A percentile compares a stretch with the other conserved stretches of the same genome.
phyloP scores from a whole-genome alignment of 805 yeast species.

The Zygosaccharomyces bailii region DNA sequence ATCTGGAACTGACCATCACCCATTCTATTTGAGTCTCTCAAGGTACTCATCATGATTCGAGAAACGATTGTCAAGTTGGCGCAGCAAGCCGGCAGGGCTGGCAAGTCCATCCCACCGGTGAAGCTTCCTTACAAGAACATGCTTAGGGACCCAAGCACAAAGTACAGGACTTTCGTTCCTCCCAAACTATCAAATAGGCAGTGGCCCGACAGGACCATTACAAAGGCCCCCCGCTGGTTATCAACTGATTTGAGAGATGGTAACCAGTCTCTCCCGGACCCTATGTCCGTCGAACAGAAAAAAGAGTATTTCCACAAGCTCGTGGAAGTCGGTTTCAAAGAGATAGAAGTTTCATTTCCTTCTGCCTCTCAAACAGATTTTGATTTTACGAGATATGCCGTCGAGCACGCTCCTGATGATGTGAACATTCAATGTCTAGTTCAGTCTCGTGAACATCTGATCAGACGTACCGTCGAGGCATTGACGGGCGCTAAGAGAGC shows the following conservation, averaged over 20 bases:
- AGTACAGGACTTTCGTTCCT: constrained; percentile 56
- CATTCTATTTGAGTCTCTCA: not conserved
- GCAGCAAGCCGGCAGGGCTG: constrained; percentile 19
- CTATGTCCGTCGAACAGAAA: constrained; percentile 72
- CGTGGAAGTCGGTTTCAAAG: constrained; percentile 71
- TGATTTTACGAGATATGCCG: constrained; percentile 77
- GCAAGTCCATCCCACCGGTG: constrained; percentile 32
- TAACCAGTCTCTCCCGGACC: constrained; percentile 78
- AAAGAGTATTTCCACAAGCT: constrained; percentile 71
- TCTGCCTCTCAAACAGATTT: constrained; percentile 81
- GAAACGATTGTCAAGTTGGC: constrained; percentile 23
- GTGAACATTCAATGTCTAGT: constrained; percentile 70
- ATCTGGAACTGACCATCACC: not conserved
- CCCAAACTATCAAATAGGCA: constrained; percentile 57
- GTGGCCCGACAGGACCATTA: constrained; percentile 67
- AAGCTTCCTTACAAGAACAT: constrained; percentile 44
- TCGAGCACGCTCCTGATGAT: constrained; percentile 73
- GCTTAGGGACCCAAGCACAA: constrained; percentile 66
- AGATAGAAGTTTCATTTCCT: constrained; percentile 77
- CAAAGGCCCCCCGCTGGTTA: constrained; percentile 76
- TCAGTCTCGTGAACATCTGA: constrained; percentile 72
- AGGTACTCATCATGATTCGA: constrained; percentile 7
- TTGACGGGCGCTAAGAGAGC: constrained; percentile 71
- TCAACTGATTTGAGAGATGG: constrained; percentile 80
- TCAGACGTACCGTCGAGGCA: constrained; percentile 70